These are phyloP conservation scores for Comarum palustre DNA, from an alignment of 306 rosid species.

Conservation along the genomic window DNA sequence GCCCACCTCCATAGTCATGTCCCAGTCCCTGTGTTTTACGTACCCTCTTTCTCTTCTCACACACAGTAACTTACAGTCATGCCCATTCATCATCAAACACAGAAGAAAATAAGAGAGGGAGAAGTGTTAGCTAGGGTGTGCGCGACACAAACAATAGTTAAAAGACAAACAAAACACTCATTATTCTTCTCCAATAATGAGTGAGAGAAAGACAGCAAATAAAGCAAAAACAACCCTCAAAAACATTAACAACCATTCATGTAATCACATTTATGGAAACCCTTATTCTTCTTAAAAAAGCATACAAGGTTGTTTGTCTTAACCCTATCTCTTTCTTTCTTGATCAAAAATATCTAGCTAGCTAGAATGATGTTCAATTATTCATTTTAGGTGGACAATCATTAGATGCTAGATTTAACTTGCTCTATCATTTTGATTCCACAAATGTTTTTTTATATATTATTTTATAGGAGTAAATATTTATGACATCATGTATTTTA, in stretches of 20 bases:
- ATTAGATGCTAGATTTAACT: not conserved
- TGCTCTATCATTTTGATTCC: not conserved
- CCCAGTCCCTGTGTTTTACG: conserved; percentile 29
- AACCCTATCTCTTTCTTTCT: conserved; percentile 19
- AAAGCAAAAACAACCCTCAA: not conserved
- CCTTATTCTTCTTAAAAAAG: conserved; percentile 15
- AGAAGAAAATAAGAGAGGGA: not conserved
- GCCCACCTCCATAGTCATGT: conserved; percentile 27
- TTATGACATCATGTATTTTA: too few species aligned
- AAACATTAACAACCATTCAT: conserved; percentile 42
- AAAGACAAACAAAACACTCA: conserved; percentile 10
- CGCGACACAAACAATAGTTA: not conserved
- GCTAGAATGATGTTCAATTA: not conserved
- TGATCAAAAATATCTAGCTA: conserved; percentile 3
- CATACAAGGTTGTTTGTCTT: conserved; percentile 2
- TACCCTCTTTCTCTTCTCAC: not conserved
- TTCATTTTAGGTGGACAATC: not conserved
- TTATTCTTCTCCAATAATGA: conserved; percentile 9
- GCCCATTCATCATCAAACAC: conserved; percentile 7
- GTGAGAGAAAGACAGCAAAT: not conserved
- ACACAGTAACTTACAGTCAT: conserved; percentile 16
- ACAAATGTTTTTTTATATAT: not conserved
- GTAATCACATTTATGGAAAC: conserved; percentile 44
- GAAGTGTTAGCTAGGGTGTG: not conserved
- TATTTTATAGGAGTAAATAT: too few species aligned